Evolutionary conservation across 768 basidiomycete species (phyloP).

Genomic region (Ramaria sp.): DNA sequence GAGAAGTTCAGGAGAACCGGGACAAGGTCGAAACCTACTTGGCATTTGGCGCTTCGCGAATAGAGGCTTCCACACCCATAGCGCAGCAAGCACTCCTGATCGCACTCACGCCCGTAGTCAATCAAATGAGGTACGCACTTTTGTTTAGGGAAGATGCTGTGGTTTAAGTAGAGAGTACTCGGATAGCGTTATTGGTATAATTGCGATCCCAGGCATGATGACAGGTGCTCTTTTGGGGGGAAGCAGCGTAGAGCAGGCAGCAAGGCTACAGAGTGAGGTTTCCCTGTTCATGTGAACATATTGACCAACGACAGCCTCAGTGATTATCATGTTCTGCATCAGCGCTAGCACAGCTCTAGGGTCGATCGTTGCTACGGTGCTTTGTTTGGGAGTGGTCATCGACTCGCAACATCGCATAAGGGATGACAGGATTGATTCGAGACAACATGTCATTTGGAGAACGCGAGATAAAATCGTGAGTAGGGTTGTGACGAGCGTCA

Average conservation of each 20-base stretch:
- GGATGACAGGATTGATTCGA: conserved; percentile 43
- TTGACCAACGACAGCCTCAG: conserved; percentile 9
- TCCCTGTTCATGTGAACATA: not conserved
- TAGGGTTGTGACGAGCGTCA: not conserved
- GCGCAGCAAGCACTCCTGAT: conserved; percentile 69
- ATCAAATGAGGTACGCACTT: conserved; percentile 63
- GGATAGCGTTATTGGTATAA: conserved; percentile 58
- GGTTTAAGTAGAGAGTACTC: not conserved
- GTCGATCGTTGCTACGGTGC: conserved; percentile 50
- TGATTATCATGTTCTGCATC: conserved; percentile 95
- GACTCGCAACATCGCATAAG: conserved; percentile 60
- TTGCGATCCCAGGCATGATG: conserved; percentile 86
- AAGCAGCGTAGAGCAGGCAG: conserved; percentile 74
- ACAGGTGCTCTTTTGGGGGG: conserved; percentile 86
- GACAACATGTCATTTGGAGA: conserved; percentile 22
- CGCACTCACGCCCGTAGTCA: conserved; percentile 72
- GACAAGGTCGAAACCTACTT: conserved; percentile 84
- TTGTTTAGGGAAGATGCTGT: not conserved
- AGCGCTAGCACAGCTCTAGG: conserved; percentile 66
- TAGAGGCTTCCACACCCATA: conserved; percentile 76
- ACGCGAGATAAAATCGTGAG: conserved; percentile 6
- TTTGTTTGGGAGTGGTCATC: conserved; percentile 50
- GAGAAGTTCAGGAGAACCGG: conserved; percentile 66
- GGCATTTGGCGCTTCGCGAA: conserved; percentile 73
- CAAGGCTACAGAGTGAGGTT: conserved; percentile 57